Percentiles rank a stretch among this genome's conserved stretches.
phyloP scores from a whole-genome alignment of 2,329 filamentous ascomycete genomes.

The Trichoderma asperellum region DNA sequence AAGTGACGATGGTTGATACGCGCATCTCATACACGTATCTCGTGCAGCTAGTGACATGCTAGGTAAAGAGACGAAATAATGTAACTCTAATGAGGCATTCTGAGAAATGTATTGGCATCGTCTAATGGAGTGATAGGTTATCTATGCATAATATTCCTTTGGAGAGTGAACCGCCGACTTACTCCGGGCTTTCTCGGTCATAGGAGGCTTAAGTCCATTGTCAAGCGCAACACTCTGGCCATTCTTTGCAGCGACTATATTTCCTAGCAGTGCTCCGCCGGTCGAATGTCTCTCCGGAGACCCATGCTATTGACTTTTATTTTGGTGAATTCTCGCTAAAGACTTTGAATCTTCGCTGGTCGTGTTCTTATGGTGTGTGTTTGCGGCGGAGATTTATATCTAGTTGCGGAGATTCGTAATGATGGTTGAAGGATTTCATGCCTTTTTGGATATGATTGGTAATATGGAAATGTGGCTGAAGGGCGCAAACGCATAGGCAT shows the following conservation, averaged over 20 bases:
- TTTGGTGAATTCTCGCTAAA: background rate
- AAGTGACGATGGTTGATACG: background rate
- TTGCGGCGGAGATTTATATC: background rate
- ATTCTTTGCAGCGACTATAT: background rate
- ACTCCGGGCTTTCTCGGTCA: background rate
- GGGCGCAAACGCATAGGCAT: background rate
- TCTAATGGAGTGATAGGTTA: background rate
- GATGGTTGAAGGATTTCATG: background rate
- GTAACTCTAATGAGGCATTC: background rate
- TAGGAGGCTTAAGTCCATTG: background rate
- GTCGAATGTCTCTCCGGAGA: conserved; percentile 7
- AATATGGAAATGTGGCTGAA: background rate
- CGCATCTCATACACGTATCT: background rate
- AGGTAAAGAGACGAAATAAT: background rate
- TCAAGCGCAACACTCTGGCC: background rate
- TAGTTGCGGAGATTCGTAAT: background rate
- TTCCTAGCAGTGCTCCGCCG: conserved; percentile 3
- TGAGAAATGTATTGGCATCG: background rate
- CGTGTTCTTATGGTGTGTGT: background rate
- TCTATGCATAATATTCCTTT: background rate
- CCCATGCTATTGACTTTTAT: background rate
- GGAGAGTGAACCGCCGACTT: background rate
- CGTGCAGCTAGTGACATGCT: background rate
- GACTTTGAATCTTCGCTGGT: background rate
- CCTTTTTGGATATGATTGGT: background rate